A percentile compares a stretch with the other conserved stretches of the same genome.
These are phyloP conservation scores for Cochlearia excelsa DNA, from an alignment of 345 rosid species.

Conservation along the genomic window DNA sequence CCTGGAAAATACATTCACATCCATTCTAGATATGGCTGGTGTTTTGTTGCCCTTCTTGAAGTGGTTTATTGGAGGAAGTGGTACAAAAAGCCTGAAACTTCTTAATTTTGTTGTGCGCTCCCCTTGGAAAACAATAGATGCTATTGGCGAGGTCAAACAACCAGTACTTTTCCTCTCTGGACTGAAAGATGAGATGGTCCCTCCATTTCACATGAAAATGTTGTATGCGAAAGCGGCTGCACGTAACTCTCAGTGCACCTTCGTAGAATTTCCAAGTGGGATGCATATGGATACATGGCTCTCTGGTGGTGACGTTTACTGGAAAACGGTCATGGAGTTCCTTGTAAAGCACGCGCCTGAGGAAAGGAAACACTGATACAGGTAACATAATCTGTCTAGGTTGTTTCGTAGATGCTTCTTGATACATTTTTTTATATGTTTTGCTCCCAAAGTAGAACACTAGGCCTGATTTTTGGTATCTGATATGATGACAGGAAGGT, in stretches of 20 bases:
- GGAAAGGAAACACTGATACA: conserved; percentile 39
- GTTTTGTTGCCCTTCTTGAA: conserved; percentile 84
- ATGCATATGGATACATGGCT: conserved; percentile 99
- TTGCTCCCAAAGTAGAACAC: conserved; percentile 10
- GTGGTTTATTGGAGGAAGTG: conserved; percentile 93
- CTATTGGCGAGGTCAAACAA: conserved; percentile 76
- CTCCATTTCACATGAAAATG: conserved; percentile 87
- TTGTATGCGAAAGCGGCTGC: conserved; percentile 87
- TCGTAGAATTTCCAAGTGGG: conserved; percentile 85
- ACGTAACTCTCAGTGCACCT: conserved; percentile 61
- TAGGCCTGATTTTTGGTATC: conserved; percentile 23
- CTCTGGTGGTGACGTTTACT: conserved; percentile 86
- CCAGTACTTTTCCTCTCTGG: conserved; percentile 97
- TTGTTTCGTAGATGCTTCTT: conserved; percentile 23
- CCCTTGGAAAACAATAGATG: conserved; percentile 92
- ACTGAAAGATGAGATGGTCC: conserved; percentile 97
- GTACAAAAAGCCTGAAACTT: conserved; percentile 71
- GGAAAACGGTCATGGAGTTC: conserved; percentile 65
- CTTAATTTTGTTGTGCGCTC: conserved; percentile 94
- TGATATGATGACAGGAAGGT: conserved; percentile 29
- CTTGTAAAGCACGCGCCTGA: conserved; percentile 58
- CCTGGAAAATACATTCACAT: conserved; percentile 94
- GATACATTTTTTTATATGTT: conserved; percentile 3
- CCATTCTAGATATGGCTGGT: conserved; percentile 99
- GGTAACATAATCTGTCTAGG: not conserved